These are phyloP conservation scores for Vitis hybrid DNA, from an alignment of 177 flowering plant genomes.

Conservation along the genomic window DNA sequence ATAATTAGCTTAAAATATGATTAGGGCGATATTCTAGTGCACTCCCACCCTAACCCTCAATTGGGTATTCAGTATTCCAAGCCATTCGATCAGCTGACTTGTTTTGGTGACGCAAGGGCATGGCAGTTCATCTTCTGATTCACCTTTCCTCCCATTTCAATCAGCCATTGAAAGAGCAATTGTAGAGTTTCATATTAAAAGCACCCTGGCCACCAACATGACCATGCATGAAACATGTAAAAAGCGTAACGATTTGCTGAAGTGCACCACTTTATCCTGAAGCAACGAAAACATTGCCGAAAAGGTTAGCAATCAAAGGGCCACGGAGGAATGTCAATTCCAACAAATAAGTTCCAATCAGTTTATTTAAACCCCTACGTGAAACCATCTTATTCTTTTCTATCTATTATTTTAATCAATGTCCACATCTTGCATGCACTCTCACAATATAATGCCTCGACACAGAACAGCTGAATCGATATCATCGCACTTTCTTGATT, in stretches of 20 bases:
- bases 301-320: neutral
- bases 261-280: no score
- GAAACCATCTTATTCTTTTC: neutral
- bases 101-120: no score
- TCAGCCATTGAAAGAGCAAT: no score
- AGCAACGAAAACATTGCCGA: no score
- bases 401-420: neutral
- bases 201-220: no score
- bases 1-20: neutral
- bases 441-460: constrained; percentile 5
- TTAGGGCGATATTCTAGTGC: neutral
- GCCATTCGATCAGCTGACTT: neutral
- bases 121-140: no score
- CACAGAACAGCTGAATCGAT: constrained; percentile 13
- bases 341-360: neutral
- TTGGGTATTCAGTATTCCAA: neutral
- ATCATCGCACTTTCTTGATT: constrained; percentile 16
- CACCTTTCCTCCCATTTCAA: no score
- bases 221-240: no score
- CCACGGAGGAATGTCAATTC: neutral
- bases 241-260: no score
- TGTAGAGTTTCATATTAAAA: no score
- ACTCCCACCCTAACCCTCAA: neutral
- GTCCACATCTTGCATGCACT: neutral
- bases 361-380: constrained; percentile 1